Evolutionary conservation across 495 filamentous ascomycete genomes (phyloP).

Genomic region (Diplogelasinospora grovesii): DNA sequence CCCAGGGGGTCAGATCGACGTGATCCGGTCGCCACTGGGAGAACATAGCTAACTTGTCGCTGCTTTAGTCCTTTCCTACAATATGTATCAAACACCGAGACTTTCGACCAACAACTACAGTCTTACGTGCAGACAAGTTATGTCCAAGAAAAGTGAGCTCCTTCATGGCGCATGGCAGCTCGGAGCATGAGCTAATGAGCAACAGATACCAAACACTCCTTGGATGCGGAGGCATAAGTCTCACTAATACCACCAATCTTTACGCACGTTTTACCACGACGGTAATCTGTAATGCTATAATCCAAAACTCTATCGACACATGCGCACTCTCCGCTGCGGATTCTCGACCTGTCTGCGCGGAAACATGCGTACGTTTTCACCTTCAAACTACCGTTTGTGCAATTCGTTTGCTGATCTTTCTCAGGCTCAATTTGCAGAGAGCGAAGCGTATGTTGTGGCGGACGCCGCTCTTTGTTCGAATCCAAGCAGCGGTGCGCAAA

Average conservation of each 20-base stretch:
- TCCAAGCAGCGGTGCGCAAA: slow-evolving; percentile 54
- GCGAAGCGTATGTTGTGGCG: slow-evolving; percentile 76
- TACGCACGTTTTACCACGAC: slow-evolving; percentile 94
- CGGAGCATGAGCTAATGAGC: neutral
- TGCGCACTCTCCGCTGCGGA: slow-evolving; percentile 59
- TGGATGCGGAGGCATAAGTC: slow-evolving; percentile 72
- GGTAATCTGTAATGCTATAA: slow-evolving; percentile 87
- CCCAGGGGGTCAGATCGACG: too few species aligned
- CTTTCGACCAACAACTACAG: slow-evolving; percentile 72
- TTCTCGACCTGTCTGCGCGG: slow-evolving; percentile 77
- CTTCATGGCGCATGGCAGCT: slow-evolving; percentile 7
- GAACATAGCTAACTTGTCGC: slow-evolving; percentile 13
- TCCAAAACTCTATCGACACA: slow-evolving; percentile 77
- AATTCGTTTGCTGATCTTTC: slow-evolving; percentile 19
- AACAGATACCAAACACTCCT: slow-evolving; percentile 66
- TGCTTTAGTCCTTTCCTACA: slow-evolving; percentile 81
- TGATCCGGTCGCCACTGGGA: slow-evolving; percentile 1
- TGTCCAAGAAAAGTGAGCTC: slow-evolving; percentile 64
- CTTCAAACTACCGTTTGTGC: neutral
- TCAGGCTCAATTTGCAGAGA: slow-evolving; percentile 76
- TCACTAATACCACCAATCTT: slow-evolving; percentile 71
- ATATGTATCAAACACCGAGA: slow-evolving; percentile 64
- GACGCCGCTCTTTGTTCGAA: slow-evolving; percentile 66
- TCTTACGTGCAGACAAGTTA: slow-evolving; percentile 69
- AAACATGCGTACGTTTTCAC: slow-evolving; percentile 76